A percentile compares a stretch with the other conserved stretches of the same genome.
phyloP scores from a whole-genome alignment of 2,329 filamentous ascomycete genomes.

The Pseudophaeomoniella oleicola region DNA sequence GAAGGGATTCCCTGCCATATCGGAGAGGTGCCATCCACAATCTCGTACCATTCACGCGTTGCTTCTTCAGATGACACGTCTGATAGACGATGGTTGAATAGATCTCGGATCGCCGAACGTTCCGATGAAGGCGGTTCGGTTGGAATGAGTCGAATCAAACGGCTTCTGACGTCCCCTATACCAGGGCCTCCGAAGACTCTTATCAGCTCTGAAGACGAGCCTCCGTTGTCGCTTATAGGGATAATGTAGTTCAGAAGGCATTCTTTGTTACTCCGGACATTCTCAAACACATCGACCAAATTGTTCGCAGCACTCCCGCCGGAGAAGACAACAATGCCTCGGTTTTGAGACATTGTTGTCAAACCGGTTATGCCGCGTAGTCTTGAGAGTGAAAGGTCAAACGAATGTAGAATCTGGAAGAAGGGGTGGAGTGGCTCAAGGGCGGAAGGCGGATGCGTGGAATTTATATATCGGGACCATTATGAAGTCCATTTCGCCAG shows the following conservation, averaged over 20 bases:
- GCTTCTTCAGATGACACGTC: constrained; percentile 42
- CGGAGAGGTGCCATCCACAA: constrained; percentile 66
- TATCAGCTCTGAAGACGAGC: constrained; percentile 84
- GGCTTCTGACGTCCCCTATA: constrained; percentile 62
- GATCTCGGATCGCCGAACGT: constrained; percentile 57
- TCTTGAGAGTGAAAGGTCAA: too few species aligned
- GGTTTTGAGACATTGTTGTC: constrained; percentile 10
- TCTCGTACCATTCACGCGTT: constrained; percentile 68
- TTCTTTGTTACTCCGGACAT: constrained; percentile 46
- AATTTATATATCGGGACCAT: too few species aligned
- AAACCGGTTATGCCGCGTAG: constrained; percentile 2
- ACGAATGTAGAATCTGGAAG: too few species aligned
- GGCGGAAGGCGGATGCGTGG: too few species aligned
- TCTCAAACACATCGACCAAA: constrained; percentile 76
- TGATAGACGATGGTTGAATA: constrained; percentile 80
- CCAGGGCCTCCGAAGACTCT: constrained; percentile 89
- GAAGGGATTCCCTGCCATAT: constrained; percentile 61
- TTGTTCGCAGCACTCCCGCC: constrained; percentile 90
- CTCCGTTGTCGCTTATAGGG: constrained; percentile 91
- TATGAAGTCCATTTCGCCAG: too few species aligned
- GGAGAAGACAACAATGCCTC: constrained; percentile 71
- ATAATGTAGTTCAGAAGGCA: constrained; percentile 72
- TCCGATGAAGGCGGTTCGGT: constrained; percentile 45
- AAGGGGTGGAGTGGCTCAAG: too few species aligned
- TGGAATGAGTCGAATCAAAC: constrained; percentile 82